Percentiles rank a stretch among this genome's conserved stretches.
These are phyloP conservation scores for Thecaphora frezii DNA, from an alignment of 1,284 basidiomycete genomes.

Conservation along the genomic window DNA sequence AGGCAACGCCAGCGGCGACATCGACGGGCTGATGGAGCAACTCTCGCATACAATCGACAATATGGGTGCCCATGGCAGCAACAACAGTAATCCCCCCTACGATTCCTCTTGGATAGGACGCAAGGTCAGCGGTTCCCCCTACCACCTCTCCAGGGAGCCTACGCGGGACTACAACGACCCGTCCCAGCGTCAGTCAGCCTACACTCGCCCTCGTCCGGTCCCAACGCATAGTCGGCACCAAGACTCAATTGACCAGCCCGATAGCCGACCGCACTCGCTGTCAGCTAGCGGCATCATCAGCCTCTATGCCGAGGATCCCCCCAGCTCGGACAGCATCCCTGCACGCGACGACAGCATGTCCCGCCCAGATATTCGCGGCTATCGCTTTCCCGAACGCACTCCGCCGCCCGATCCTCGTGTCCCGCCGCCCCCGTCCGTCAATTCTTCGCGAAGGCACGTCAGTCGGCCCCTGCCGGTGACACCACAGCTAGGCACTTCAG, in stretches of 20 bases:
- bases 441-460: background rate
- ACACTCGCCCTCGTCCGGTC: background rate
- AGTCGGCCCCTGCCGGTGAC: constrained; percentile 25
- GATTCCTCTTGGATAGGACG: background rate
- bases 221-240: too few relatives aligned
- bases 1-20: background rate
- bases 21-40: constrained; percentile 2
- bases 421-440: too few relatives aligned
- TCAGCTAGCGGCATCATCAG: constrained; percentile 44
- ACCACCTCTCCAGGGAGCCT: background rate
- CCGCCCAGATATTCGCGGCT: too few relatives aligned
- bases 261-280: constrained; percentile 22
- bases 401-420: too few relatives aligned
- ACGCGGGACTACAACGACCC: background rate
- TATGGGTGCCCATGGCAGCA: background rate
- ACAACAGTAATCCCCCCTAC: background rate
- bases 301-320: constrained; percentile 28
- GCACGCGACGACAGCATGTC: too few relatives aligned
- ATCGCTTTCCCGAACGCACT: too few relatives aligned
- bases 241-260: background rate
- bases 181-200: background rate
- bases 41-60: background rate
- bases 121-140: background rate
- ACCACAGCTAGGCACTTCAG: constrained; percentile 3
- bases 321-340: constrained; percentile 5